phyloP scores from a whole-genome alignment of 768 basidiomycete species.

The Hemileccinum rubropunctum region DNA sequence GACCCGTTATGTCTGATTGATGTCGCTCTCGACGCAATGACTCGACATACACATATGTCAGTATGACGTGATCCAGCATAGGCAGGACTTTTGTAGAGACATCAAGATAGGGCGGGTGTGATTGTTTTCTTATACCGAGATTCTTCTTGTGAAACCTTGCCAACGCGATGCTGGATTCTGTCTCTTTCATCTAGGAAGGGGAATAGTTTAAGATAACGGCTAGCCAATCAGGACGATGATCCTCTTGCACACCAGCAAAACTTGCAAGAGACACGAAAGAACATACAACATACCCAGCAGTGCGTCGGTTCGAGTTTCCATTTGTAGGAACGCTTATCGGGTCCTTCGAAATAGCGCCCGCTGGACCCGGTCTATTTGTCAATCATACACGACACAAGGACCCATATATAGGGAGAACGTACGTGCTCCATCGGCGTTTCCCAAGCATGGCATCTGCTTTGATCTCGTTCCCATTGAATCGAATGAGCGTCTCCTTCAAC shows the following conservation, averaged over 20 bases:
- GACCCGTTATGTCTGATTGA: not conserved
- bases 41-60: conserved; percentile 29
- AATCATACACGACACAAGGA: not conserved
- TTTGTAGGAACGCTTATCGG: conserved; percentile 32
- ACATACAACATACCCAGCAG: conserved; percentile 22
- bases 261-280: not conserved
- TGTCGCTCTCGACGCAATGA: conserved; percentile 23
- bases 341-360: conserved; percentile 33
- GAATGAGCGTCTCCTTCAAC: conserved; percentile 26
- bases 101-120: conserved; percentile 26
- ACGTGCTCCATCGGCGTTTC: conserved; percentile 24
- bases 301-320: conserved; percentile 32
- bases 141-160: conserved; percentile 27
- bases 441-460: conserved; percentile 22
- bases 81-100: conserved; percentile 15
- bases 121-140: conserved; percentile 17
- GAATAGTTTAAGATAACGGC: not conserved
- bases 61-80: conserved; percentile 28
- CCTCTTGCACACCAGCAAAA: not conserved
- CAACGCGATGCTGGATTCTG: conserved; percentile 8
- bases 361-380: conserved; percentile 13
- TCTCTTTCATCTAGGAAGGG: conserved; percentile 20
- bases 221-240: not conserved
- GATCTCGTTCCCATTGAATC: conserved; percentile 30
- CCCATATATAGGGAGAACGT: not conserved